Conservation (phyloP, 257 asterid genomes). For the Forsythia suspensa region DNA sequence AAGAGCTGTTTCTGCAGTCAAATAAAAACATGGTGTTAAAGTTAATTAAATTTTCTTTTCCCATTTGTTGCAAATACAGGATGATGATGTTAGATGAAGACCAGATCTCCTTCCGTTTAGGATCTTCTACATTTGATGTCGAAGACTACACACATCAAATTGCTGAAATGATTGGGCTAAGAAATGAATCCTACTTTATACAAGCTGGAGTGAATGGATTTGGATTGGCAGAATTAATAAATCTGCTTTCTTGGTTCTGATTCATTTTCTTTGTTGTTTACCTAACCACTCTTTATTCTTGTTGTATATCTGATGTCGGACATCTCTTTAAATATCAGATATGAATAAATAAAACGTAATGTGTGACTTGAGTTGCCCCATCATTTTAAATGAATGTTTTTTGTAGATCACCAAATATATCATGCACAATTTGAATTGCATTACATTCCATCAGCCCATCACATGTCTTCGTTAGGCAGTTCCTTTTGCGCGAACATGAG, state of each 20-base stretch:
- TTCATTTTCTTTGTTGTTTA: not conserved
- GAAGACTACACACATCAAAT: no score
- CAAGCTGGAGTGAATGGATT: slow-evolving; percentile 87
- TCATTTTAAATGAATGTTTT: not conserved
- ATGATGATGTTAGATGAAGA: no score
- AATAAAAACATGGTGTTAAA: no score
- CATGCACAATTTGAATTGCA: not conserved
- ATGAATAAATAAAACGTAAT: not conserved
- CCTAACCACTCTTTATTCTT: not conserved
- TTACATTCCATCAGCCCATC: not conserved
- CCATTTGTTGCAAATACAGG: no score
- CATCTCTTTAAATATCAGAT: not conserved
- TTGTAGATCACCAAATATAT: not conserved
- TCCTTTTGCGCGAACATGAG: not conserved
- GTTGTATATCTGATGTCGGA: not conserved
- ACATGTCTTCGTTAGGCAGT: not conserved
- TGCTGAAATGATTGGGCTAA: slow-evolving; percentile 92
- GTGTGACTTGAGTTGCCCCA: not conserved
- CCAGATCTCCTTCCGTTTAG: no score
- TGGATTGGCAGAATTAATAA: slow-evolving; percentile 5
- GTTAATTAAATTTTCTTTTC: no score
- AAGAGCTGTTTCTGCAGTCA: no score
- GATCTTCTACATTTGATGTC: no score
- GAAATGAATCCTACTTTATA: slow-evolving; percentile 78
- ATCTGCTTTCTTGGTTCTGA: not conserved